Evolutionary conservation across 1,284 basidiomycete species (phyloP), one percentile per base, ranked within the genome.

Genomic region (Apiotrichum montevideense): DNA sequence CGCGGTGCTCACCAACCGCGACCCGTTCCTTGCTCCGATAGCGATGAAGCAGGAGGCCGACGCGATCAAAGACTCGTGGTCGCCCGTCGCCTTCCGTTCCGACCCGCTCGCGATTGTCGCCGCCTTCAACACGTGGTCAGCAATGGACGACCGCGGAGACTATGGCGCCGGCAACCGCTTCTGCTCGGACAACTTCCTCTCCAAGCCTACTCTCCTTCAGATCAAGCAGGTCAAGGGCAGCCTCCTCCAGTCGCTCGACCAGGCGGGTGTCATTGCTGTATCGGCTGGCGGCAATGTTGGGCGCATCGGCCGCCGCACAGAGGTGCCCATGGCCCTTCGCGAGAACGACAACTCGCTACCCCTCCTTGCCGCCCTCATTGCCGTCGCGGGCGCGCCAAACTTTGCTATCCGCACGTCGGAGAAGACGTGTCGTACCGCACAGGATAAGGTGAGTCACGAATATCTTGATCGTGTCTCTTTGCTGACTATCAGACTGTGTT

Each of bases 381-480:
- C 92, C 3, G 84, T 91, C 53, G 90, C 90, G 0, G 84, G 84
- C 0, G 90, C 93, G 64, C 94, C 94, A n/a, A 95, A 96, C 74
- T 96, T 93, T 77, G 93, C 90, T 2, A 84, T 97, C 54, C 80
- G 87, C 40, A 84, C 83, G n/a, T 83, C 84, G 6, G 86, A 87
- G 51, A 86, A 82, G 71, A 80, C 80, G 1, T 86, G 87, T 65
- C 81, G 90, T 29, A 97, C 94, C 3, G 81, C 84, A 14, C 84
- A 86, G 66, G 94, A 98, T 70, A 94, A 90, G 83, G 91, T 93
- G 63, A 61, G 82, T 72, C 37, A 14, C 14, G 41, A 11, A n/a
- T 15, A 44, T 21, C 10, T 15, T 14, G 15, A 8, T 35, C 6
- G 7, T 11, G 11, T 3, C 4, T 4, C 14, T 7, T 10, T 15